Evolutionary conservation across 768 basidiomycete genomes (phyloP), one percentile per base, ranked within the genome.

Genomic region (Kwoniella sp.): DNA sequence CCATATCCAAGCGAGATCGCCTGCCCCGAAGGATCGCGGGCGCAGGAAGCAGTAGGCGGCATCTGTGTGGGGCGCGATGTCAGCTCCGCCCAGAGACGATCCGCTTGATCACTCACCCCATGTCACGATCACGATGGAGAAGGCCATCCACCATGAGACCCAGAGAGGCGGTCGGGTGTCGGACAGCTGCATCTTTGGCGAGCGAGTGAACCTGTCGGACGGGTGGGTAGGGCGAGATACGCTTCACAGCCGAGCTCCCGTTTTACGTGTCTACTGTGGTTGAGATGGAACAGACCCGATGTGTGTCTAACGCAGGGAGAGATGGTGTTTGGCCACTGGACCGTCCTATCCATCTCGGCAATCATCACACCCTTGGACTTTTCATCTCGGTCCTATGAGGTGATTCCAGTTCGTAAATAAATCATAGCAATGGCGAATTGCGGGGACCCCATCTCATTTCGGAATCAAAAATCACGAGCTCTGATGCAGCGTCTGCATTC

Each of bases 1-100:
- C 90, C 89, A 93, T 37, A 92, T 80, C 89, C 89, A 92, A 62
- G 90, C 86, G 39, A 91, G 77, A 73, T 91, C 88, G 2, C 90
- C 90, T 0, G 87, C 89, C 59, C 76, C 77, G 84, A 91, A 87
- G 3, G 88, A 90, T 19, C 88, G 81, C 17, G 89, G 89, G 31
- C 89, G 20, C 15, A 56, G 39, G 34, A 70, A 67, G 40, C 65
- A 69, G 55, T 71, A 71, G 0, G 50, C 53, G 25, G 67, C 65
- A 46, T 71, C 69, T 70, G 31, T 17, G 23, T 34, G 34, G 17
- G 22, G 12, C 17, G 12, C 15, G 20, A 23, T 4, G 26, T 38
- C 37, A 49, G 34, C 34, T 3, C 25, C 17, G 25, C 1, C 7
- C 28, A 8, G 5, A 20, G 3, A 39, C 2, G 4, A 50, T 40